Evolutionary conservation across 371 early-diverging fungal genomes (phyloP).

Genomic region (Mortierella sp.): DNA sequence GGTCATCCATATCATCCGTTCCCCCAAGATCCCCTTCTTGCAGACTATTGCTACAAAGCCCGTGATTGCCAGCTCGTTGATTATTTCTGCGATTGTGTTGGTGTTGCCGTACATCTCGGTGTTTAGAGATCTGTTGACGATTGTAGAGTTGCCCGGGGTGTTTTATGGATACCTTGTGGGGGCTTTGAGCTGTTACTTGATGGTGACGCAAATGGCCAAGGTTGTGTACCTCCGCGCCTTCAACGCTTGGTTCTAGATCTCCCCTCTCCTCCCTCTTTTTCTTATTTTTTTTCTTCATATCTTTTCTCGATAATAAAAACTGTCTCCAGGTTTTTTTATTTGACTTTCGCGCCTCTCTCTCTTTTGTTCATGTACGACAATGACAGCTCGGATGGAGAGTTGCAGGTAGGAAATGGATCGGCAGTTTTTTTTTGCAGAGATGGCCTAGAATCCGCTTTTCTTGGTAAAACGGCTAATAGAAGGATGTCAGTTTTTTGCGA

Average conservation of each 20-base stretch:
- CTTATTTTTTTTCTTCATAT: background rate
- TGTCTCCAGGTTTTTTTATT: too few relatives aligned
- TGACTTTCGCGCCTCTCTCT: too few relatives aligned
- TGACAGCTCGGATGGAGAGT: too few relatives aligned
- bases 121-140: constrained; percentile 25
- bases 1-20: constrained; percentile 61
- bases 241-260: constrained; percentile 32
- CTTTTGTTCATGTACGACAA: too few relatives aligned
- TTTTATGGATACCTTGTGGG: constrained; percentile 50
- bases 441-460: background rate
- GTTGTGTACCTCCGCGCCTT: constrained; percentile 30
- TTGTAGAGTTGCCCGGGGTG: constrained; percentile 40
- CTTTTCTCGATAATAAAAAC: too few relatives aligned
- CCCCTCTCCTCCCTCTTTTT: background rate
- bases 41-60: constrained; percentile 49
- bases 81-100: constrained; percentile 26
- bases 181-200: constrained; percentile 42
- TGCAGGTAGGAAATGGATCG: background rate
- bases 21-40: constrained; percentile 59
- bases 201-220: constrained; percentile 49
- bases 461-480: background rate
- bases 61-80: constrained; percentile 23
- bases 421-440: background rate
- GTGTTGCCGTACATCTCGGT: constrained; percentile 33
- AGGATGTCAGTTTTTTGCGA: background rate